phyloP scores from a whole-genome alignment of 305 asterid species.

The Rubia peregrina region DNA sequence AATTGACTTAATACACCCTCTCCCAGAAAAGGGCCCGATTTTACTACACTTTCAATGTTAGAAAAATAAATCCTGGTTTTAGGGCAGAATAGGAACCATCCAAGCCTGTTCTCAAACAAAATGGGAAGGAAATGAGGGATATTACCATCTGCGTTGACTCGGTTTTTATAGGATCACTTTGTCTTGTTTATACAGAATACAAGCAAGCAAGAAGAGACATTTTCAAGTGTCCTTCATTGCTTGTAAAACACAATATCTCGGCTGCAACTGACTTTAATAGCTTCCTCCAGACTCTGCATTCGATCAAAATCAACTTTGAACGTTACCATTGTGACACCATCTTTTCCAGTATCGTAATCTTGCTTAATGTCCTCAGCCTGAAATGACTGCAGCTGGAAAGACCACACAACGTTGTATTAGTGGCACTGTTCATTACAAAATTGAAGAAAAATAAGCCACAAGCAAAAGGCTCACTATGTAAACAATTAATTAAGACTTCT shows the following conservation, averaged over 20 bases:
- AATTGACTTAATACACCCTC: too few relatives aligned
- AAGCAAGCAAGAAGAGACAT: not conserved
- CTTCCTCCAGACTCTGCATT: conserved; percentile 69
- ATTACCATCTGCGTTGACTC: not conserved
- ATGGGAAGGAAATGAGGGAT: not conserved
- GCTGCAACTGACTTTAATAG: conserved; percentile 65
- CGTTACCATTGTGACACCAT: conserved; percentile 62
- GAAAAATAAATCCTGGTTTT: not conserved
- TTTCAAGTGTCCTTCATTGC: conserved; percentile 20
- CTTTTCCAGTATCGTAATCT: conserved; percentile 92
- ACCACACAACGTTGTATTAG: conserved; percentile 1
- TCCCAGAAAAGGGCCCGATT: too few relatives aligned
- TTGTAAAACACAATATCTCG: conserved; percentile 71
- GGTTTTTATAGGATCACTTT: not conserved
- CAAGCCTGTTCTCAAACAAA: not conserved
- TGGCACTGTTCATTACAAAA: not conserved
- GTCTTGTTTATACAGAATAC: not conserved
- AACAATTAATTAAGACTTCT: too few relatives aligned
- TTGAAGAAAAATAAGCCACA: not conserved
- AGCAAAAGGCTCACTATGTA: not conserved
- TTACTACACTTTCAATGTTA: not conserved
- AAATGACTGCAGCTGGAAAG: conserved; percentile 70
- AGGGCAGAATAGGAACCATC: not conserved
- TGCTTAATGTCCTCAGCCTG: conserved; percentile 88
- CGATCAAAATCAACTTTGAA: conserved; percentile 86